Evolutionary conservation across 2,329 filamentous ascomycete species (phyloP), one percentile per base, ranked within the genome.

Genomic region (Botrytis galanthina): DNA sequence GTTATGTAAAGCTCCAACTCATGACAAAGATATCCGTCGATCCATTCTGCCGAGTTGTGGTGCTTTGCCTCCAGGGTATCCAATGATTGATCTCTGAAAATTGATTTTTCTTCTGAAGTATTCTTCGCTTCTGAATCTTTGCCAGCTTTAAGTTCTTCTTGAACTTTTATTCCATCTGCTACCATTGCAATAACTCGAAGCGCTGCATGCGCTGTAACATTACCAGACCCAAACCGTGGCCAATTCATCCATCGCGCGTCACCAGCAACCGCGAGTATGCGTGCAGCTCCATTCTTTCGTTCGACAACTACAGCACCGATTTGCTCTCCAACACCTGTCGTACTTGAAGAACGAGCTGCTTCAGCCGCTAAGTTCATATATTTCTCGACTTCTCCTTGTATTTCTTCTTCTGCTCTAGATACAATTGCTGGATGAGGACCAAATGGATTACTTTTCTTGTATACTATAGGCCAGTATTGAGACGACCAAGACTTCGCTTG

Each of bases 1-100:
- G 95, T 97, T 75, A 97, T 86, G 83, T 98, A 98, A 73, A 99
- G 88, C 82, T 98, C 95, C 44, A 99, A 87, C 72, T 94, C 93
- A 77, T 97, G 94, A 83, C 95, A 98, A 32, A 99, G 89, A 81
- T 99, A 99, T 71, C 95, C 95, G 77, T 94, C 93, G 46, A 64
- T 46, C 89, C 87, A 76, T 86, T 88, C 59, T 87, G 88, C 79
- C 91, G 92, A 78, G 91, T 90, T 78, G 88, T 84, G 67, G 86
- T 84, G 79, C 14, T 75, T 51, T 75, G 85, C 83, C 81, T 96
- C 92, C 73, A 93, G 84, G 3, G 86, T 84, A n/a, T 92, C 88
- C 48, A 95, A 84, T 16, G 93, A 91, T 44, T 85, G 83, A 80
- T 93, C 91, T 78, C 89, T 88, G 80, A 93, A 92, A 64, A 89